A percentile compares a stretch with the other conserved stretches of the same genome.
These are phyloP conservation scores for Secale cereale DNA, from an alignment of 176 grass and related monocot genomes.

Conservation along the genomic window DNA sequence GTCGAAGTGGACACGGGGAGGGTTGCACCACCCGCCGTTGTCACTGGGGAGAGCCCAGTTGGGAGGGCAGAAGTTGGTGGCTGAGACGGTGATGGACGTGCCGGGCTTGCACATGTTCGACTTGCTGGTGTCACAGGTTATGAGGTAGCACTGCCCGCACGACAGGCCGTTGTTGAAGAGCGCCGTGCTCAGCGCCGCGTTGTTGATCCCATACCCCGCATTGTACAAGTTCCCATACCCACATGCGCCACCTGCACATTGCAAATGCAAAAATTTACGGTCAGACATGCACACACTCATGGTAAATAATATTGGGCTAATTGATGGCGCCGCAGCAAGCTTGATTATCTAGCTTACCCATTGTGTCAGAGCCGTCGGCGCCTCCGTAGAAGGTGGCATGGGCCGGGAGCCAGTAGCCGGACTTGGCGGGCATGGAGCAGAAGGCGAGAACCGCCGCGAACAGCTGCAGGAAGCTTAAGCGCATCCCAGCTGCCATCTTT, in stretches of 20 bases:
- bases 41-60: conserved; percentile 28
- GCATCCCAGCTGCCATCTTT: no score
- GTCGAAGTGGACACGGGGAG: conserved; percentile 52
- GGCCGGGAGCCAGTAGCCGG: no score
- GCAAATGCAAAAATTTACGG: rapidly evolving
- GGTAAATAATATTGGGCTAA: no score
- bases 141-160: conserved; percentile 50
- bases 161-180: conserved; percentile 47
- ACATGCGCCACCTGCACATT: conserved; percentile 42
- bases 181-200: conserved; percentile 41
- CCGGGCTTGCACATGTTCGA: conserved; percentile 22
- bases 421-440: no score
- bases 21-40: conserved; percentile 48
- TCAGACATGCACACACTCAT: neutral
- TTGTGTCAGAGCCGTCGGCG: no score
- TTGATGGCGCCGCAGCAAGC: no score
- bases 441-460: no score
- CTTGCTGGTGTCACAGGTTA: conserved; percentile 22
- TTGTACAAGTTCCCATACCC: conserved; percentile 56
- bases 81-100: conserved; percentile 23
- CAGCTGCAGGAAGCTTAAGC: no score
- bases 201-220: conserved; percentile 39
- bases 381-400: no score
- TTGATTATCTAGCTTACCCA: no score
- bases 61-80: conserved; percentile 48